Conservation (phyloP, 352 stramenopile species). For the Globisporangium okanoganense region DNA sequence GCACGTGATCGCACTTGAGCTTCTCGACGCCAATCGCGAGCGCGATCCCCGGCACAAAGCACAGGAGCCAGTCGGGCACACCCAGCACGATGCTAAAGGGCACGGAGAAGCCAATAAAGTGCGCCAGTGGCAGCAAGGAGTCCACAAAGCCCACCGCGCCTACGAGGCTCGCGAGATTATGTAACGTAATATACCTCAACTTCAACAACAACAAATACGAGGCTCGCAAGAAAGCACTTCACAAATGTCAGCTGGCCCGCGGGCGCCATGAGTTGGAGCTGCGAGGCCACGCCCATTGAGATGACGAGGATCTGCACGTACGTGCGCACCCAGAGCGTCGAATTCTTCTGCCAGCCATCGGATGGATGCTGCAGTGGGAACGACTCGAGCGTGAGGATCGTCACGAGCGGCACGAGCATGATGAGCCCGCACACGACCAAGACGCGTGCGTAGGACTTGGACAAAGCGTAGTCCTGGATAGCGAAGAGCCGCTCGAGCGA, state of each 20-base stretch:
- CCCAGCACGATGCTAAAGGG: neutral
- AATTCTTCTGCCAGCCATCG: constrained; percentile 4
- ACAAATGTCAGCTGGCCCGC: neutral
- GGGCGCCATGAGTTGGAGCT: constrained; percentile 1
- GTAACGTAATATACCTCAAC: too few relatives aligned
- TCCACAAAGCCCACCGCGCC: neutral
- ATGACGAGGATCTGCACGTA: neutral
- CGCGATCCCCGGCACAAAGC: neutral
- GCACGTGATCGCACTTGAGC: neutral
- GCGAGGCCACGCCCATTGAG: neutral
- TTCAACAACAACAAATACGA: too few relatives aligned
- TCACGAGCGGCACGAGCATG: neutral
- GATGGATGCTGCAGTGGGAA: constrained; percentile 5
- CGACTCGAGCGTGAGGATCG: constrained; percentile 3
- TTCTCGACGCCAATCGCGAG: neutral
- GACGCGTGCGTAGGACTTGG: neutral
- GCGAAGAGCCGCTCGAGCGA: constrained; percentile 9
- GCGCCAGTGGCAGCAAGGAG: neutral
- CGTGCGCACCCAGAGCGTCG: neutral
- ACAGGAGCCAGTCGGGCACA: neutral
- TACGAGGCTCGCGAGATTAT: too few relatives aligned
- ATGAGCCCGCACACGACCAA: constrained; percentile 16
- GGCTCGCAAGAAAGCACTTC: neutral
- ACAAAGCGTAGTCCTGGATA: neutral
- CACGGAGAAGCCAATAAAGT: neutral